phyloP scores from a whole-genome alignment of 306 rosid species.

The Phaseolus lunatus region DNA sequence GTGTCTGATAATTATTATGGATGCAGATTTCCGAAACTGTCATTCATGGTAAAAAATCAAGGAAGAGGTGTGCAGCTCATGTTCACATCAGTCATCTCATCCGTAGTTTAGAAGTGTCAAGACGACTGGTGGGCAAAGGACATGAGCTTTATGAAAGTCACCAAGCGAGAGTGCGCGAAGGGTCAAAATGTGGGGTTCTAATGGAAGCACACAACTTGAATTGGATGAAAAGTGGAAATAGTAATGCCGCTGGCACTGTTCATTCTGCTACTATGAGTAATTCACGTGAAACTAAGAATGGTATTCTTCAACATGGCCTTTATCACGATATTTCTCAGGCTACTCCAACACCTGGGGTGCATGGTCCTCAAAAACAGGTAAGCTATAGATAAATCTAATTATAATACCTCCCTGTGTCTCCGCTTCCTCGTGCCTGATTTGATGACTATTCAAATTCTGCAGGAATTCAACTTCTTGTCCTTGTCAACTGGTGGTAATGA shows the following conservation, averaged over 20 bases:
- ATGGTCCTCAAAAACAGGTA: slow-evolving; percentile 66
- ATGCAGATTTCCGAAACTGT: slow-evolving; percentile 51
- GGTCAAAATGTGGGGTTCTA: slow-evolving; percentile 49
- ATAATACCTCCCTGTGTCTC: slow-evolving; percentile 12
- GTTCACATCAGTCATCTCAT: slow-evolving; percentile 71
- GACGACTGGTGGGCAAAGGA: slow-evolving; percentile 37
- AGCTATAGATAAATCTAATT: slow-evolving; percentile 28
- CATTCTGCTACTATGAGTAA: slow-evolving; percentile 44
- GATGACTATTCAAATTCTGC: slow-evolving; percentile 45
- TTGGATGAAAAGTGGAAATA: slow-evolving; percentile 44
- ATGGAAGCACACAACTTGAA: slow-evolving; percentile 42
- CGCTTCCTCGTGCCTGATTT: slow-evolving; percentile 32
- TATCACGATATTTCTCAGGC: slow-evolving; percentile 50
- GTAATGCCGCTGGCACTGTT: slow-evolving; percentile 29
- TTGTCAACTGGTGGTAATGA: slow-evolving; percentile 59
- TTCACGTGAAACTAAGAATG: slow-evolving; percentile 47
- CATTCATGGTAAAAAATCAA: slow-evolving; percentile 41
- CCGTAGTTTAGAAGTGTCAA: slow-evolving; percentile 49
- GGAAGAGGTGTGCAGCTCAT: slow-evolving; percentile 77
- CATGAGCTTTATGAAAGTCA: slow-evolving; percentile 43
- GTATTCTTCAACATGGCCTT: slow-evolving; percentile 49
- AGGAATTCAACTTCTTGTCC: slow-evolving; percentile 72
- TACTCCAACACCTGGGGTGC: slow-evolving; percentile 23
- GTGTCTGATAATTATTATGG: slow-evolving; percentile 8
- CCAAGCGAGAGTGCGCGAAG: slow-evolving; percentile 47